Evolutionary conservation across 805 yeast genomes (phyloP).

Genomic region (Pichia paraexigua): DNA sequence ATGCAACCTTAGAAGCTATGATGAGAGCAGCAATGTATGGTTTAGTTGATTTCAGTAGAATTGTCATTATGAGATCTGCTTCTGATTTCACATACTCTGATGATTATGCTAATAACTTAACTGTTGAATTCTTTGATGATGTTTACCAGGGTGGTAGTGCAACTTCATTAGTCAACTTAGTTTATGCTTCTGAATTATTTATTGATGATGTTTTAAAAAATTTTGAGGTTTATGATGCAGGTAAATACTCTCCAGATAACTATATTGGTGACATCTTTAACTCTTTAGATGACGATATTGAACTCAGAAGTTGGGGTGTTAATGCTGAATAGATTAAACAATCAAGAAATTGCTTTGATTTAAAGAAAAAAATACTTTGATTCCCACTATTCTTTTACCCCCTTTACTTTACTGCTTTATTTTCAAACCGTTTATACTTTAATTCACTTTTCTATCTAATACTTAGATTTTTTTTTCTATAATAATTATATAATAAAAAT

Average conservation of each 20-base stretch:
- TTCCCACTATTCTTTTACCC: background rate
- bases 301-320: constrained; percentile 17
- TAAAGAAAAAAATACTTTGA: too few species aligned
- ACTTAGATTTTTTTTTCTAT: background rate
- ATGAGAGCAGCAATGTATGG: constrained; percentile 47
- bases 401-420: background rate
- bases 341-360: too few species aligned
- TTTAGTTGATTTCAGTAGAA: constrained; percentile 48
- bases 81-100: constrained; percentile 48
- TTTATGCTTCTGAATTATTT: constrained; percentile 45
- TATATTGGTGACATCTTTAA: constrained; percentile 57
- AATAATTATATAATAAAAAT: background rate
- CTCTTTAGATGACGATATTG: constrained; percentile 37
- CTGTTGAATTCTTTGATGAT: constrained; percentile 43
- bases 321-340: constrained; percentile 7
- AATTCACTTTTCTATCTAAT: background rate
- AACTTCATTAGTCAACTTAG: constrained; percentile 44
- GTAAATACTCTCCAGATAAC: constrained; percentile 37
- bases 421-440: background rate
- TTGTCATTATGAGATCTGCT: constrained; percentile 53
- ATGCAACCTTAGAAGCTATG: constrained; percentile 54
- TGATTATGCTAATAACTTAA: constrained; percentile 28
- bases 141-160: constrained; percentile 43
- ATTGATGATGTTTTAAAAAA: constrained; percentile 43
- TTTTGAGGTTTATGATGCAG: constrained; percentile 34